Conservation (phyloP, 164 flowering plant species). For the Platanus orientalis region DNA sequence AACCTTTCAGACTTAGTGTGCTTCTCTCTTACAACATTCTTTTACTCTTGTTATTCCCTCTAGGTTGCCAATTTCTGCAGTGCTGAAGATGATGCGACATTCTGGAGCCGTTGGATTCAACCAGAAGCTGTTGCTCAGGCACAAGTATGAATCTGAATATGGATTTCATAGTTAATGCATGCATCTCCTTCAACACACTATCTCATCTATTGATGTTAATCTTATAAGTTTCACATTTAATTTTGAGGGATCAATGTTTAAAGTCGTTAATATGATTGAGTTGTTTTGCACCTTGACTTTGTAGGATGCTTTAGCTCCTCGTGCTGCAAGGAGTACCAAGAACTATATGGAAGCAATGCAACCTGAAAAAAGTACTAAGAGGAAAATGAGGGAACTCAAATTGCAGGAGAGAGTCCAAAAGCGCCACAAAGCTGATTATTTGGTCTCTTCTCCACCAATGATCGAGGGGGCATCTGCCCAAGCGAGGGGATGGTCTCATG, state of each 20-base stretch:
- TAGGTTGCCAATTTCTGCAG: constrained; percentile 91
- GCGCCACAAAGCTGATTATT: constrained; percentile 63
- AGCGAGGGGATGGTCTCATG: constrained; percentile 93
- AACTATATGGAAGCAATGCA: constrained; percentile 76
- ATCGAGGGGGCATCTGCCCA: constrained; percentile 88
- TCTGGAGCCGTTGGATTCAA: constrained; percentile 99
- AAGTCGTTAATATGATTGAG: too few relatives aligned
- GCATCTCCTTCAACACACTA: too few relatives aligned
- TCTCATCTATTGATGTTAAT: too few relatives aligned
- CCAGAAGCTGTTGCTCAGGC: constrained; percentile 78
- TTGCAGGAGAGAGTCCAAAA: constrained; percentile 53
- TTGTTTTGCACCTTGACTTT: not conserved
- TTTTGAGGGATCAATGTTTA: not conserved
- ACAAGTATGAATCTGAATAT: constrained; percentile 48
- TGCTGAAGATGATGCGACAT: constrained; percentile 92
- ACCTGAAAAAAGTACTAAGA: constrained; percentile 61
- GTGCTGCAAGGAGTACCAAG: constrained; percentile 89
- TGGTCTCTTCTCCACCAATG: constrained; percentile 47
- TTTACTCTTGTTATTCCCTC: constrained; percentile 6
- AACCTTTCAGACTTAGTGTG: not conserved
- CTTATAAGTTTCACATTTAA: too few relatives aligned
- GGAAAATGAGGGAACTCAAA: constrained; percentile 69
- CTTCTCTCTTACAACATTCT: not conserved
- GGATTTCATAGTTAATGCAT: too few relatives aligned
- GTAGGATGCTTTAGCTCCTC: constrained; percentile 90